Evolutionary conservation across 2,329 filamentous ascomycete species (phyloP), one percentile per base, ranked within the genome.

Genomic region (Curvularia sp.): DNA sequence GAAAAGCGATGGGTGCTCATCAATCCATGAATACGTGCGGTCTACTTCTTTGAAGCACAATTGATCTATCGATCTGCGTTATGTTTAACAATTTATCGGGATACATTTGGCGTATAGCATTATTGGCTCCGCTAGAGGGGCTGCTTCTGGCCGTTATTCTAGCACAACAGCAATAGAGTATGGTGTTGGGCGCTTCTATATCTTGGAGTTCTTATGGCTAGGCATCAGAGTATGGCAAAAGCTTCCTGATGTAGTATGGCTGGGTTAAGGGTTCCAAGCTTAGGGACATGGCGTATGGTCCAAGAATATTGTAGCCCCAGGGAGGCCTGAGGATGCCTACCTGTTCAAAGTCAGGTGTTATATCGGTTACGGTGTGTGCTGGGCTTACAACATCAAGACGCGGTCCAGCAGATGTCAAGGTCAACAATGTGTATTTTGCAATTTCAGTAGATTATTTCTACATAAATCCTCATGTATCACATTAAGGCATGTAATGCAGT

Each of bases 1-100:
- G 88, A 88, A 63, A 90, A 90, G 80, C 83, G 82, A 66, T 90
- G 89, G 87, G 82, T 72, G 39, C 57, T 77, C 54, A 66, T 71
- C 59, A 70, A 61, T 50, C 49, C 53, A 6, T 71, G 55, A 68
- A 19, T n/a, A 21, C 5, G 4, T 38, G 36, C 38, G 5, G 36
- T 6, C 8, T 36, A 15, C 9, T 30, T 10, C 19, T 6, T 25
- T 5, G 2, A 12, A 39, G 27, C 45, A 23, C 21, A 38, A 8
- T 19, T 12, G 19, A 19, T 6, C 5, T 54, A 25, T 51, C 38
- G 2, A 9, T 47, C 8, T 32, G 19, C 18, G 18, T 15, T 32
- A 41, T 53, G 19, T 48, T 49, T 15, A 45, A 15, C 18, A 46
- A 30, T 19, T 56, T 34, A 39, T 28, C 27, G 32, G 12, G 34